Percentiles rank a stretch among this genome's conserved stretches.
phyloP scores from a whole-genome alignment of 768 basidiomycete genomes.

The Postia placenta region DNA sequence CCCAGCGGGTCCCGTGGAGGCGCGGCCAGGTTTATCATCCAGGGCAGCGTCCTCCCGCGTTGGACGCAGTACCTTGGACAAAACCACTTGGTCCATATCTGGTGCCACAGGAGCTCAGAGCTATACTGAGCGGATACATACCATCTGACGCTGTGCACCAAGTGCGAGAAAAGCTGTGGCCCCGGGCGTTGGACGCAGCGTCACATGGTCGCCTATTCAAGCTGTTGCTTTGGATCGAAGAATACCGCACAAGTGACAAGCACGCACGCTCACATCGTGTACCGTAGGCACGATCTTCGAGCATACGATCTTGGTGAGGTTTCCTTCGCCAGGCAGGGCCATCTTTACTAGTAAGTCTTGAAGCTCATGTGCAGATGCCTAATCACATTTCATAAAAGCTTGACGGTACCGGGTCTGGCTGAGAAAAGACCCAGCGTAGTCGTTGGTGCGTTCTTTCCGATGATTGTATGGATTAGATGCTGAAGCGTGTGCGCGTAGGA shows the following conservation, averaged over 20 bases:
- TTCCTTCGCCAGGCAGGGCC: conserved; percentile 28
- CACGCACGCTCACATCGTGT: not conserved
- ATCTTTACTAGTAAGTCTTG: conserved; percentile 37
- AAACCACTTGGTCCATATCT: conserved; percentile 10
- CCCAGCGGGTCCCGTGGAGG: conserved; percentile 1
- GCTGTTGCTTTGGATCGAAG: conserved; percentile 51
- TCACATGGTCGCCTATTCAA: conserved; percentile 45
- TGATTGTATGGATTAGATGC: not conserved
- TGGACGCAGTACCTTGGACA: conserved; percentile 13
- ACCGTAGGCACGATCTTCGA: conserved; percentile 24
- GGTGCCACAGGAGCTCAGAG: not conserved
- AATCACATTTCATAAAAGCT: conserved; percentile 23
- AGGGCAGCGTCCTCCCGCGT: conserved; percentile 7
- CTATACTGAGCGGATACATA: not conserved
- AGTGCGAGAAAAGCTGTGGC: conserved; percentile 27
- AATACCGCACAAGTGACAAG: conserved; percentile 20
- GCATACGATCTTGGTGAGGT: conserved; percentile 34
- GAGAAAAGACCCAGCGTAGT: conserved; percentile 56
- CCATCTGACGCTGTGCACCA: not conserved
- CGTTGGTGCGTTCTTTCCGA: conserved; percentile 36
- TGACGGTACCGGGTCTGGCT: conserved; percentile 48
- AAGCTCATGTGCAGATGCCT: not conserved
- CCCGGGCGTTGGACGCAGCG: conserved; percentile 27
- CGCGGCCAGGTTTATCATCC: not conserved
- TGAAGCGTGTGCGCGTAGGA: conserved; percentile 13